Percentiles rank a stretch among this genome's conserved stretches.
phyloP scores from a whole-genome alignment of 108 stramenopile genomes.

The Craspedostauros australis region DNA sequence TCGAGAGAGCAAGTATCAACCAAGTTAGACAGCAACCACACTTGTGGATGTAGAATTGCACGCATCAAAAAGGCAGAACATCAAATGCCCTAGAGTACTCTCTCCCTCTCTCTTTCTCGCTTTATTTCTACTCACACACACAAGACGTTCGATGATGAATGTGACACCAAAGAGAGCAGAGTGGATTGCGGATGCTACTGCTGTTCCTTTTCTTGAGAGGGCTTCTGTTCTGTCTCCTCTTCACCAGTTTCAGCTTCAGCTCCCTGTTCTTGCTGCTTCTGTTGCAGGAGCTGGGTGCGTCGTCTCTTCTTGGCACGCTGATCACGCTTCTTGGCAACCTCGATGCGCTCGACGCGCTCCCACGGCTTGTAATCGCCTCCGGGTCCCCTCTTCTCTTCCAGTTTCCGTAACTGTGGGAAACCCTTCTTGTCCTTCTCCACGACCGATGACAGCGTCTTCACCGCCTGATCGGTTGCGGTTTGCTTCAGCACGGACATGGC shows the following conservation, averaged over 20 bases:
- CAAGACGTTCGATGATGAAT: too few species aligned
- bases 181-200: background rate
- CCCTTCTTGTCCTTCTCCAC: constrained; percentile 50
- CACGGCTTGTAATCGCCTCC: constrained; percentile 25
- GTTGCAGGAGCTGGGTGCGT: constrained; percentile 4
- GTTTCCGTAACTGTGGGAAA: constrained; percentile 27
- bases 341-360: constrained; percentile 36
- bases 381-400: constrained; percentile 38
- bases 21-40: too few species aligned
- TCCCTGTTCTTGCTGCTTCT: background rate
- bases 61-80: too few species aligned
- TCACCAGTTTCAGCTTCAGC: background rate
- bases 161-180: background rate
- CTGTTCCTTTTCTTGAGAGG: background rate
- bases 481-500: constrained; percentile 3
- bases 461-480: constrained; percentile 7
- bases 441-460: constrained; percentile 46
- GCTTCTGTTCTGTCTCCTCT: background rate
- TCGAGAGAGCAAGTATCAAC: too few species aligned
- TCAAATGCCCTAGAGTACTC: too few species aligned
- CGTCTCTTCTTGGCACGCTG: constrained; percentile 25
- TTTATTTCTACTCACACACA: too few species aligned
- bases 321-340: constrained; percentile 29
- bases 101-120: too few species aligned
- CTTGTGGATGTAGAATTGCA: too few species aligned